Evolutionary conservation across 805 yeast species (phyloP).

Genomic region (Cyberlindnera amylophila): DNA sequence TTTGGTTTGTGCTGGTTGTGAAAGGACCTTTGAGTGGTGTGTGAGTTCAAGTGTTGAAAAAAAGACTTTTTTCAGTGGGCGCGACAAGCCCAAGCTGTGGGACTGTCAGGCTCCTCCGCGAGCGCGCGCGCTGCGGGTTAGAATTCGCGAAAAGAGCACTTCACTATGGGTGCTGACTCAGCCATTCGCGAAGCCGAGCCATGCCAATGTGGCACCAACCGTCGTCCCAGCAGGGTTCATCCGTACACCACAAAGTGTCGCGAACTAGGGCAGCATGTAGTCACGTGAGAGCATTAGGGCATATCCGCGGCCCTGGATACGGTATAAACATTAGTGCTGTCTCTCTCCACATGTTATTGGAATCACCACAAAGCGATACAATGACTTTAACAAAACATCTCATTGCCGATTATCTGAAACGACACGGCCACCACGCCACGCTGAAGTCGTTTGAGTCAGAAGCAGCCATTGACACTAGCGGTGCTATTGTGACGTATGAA

Average conservation of each 20-base stretch:
- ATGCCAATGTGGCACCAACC: not conserved
- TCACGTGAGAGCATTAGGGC: conserved; percentile 10
- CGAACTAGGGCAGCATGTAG: conserved; percentile 1
- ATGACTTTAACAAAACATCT: conserved; percentile 31
- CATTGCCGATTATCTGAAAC: conserved; percentile 56
- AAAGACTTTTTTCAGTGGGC: conserved; percentile 16
- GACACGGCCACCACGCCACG: conserved; percentile 45
- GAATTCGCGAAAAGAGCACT: not conserved
- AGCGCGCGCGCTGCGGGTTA: not conserved
- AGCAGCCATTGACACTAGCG: conserved; percentile 3
- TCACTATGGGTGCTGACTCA: conserved; percentile 2
- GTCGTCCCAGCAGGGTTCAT: not conserved
- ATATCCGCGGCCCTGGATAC: not conserved
- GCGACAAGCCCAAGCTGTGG: conserved; percentile 1
- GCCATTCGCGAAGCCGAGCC: not conserved
- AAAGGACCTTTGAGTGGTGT: conserved; percentile 5
- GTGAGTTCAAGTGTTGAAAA: conserved; percentile 11
- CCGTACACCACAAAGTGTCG: not conserved
- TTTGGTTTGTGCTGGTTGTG: conserved; percentile 13
- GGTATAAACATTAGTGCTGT: too few species aligned
- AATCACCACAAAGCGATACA: not conserved
- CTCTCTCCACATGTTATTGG: too few species aligned
- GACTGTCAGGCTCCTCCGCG: conserved; percentile 1
- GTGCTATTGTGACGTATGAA: conserved; percentile 26
- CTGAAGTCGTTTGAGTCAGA: conserved; percentile 40